Evolutionary conservation across 176 grass and related monocot genomes (phyloP), one percentile per base, ranked within the genome.

Genomic region (Luzula sylvatica): DNA sequence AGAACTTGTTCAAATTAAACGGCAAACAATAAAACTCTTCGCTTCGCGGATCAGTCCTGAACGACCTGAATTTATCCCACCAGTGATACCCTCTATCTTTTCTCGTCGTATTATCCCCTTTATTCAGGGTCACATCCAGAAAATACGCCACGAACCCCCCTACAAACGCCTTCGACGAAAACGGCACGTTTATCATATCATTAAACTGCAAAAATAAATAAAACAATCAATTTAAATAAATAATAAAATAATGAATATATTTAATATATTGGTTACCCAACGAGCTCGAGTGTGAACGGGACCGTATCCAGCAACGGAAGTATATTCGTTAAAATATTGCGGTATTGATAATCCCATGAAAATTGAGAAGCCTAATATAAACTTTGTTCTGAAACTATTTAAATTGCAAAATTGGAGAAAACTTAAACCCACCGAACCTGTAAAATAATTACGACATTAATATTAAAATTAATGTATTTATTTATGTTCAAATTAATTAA

Each of bases 281-380:
- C 84, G 72, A 17, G 80, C 84, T 8, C 67, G 54, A 11, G 90
- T 96, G 58, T 96, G 81, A 45, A 86, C 90, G 0, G 90, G 90
- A 48, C 90, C 90, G 2, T 89, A 64, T n/a, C 90, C 75, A 8
- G 84, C 71, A 8, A 89, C 77, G 1, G 81, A 62, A 20, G 84
- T 76, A 32, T 79, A 96, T 56, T 96, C 90, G 4, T 96, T 96
- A 72, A 96, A 96, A 69, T 96, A 96, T 50, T 96, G 84, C 8
- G 90, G 90, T 38, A 96, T 68, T 0, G 90, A 96, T 48, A 96
- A 48, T 38, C 90, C 90, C 77, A 96, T 86, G 68, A 96, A 96
- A 39, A 96, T 18, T 14, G 90, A 46, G 15, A 96, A 86, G 0
- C 90, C 90, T 65, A 96, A n/a, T 43, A 96, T 89, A 71, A 96